Evolutionary conservation across 768 basidiomycete genomes (phyloP).

Genomic region (Lactarius sanguifluus): DNA sequence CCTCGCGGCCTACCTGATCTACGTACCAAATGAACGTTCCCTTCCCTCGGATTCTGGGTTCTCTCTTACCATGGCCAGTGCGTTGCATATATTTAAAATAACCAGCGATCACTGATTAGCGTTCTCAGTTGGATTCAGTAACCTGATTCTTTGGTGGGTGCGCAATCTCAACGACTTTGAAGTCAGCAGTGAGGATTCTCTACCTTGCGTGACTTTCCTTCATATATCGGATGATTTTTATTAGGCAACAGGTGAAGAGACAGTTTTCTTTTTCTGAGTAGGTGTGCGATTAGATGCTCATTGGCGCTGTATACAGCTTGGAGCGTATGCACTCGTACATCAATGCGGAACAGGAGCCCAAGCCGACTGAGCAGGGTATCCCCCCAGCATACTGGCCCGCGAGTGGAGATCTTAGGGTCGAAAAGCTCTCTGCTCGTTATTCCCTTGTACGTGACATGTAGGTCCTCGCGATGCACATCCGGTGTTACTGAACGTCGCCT

Average conservation of each 20-base stretch:
- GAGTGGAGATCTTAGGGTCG: conserved; percentile 50
- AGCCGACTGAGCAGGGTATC: conserved; percentile 40
- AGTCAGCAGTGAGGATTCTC: conserved; percentile 39
- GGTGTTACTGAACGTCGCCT: conserved; percentile 38
- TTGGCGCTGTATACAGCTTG: conserved; percentile 37
- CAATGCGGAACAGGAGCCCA: conserved; percentile 54
- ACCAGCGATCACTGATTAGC: conserved; percentile 1
- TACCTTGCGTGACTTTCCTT: no score
- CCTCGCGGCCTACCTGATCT: conserved; percentile 54
- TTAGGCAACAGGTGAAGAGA: conserved; percentile 35
- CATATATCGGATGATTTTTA: not conserved
- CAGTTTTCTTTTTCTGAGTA: not conserved
- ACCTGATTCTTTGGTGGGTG: conserved; percentile 53
- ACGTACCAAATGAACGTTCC: conserved; percentile 38
- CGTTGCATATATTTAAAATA: conserved; percentile 6
- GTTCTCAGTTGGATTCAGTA: conserved; percentile 51
- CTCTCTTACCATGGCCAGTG: conserved; percentile 45
- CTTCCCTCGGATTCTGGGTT: conserved; percentile 42
- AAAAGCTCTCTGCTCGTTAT: conserved; percentile 53
- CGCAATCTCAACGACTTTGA: conserved; percentile 47
- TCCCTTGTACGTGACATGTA: conserved; percentile 34
- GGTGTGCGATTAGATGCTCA: conserved; percentile 7
- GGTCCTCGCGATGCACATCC: conserved; percentile 43
- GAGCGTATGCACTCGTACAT: conserved; percentile 57
- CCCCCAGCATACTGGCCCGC: conserved; percentile 68